A percentile compares a stretch with the other conserved stretches of the same genome.
Evolutionary conservation across 352 stramenopile species (phyloP).

Genomic region (Phytophthora fragariae): DNA sequence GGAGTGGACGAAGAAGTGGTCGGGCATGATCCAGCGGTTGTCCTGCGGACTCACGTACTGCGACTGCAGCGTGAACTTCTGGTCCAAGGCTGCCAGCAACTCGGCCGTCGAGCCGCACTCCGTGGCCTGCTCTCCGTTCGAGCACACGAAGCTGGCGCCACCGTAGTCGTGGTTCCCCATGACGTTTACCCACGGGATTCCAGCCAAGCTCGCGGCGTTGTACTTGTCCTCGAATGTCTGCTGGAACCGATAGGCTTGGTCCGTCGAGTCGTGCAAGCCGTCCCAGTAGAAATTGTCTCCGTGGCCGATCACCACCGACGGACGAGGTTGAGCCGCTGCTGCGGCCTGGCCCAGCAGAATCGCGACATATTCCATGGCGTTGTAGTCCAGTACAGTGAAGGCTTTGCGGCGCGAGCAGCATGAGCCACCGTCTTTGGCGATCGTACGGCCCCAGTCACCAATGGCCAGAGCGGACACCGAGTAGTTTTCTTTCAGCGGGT

Average conservation of each 20-base stretch:
- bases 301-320: slow-evolving; percentile 63
- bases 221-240: slow-evolving; percentile 87
- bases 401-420: slow-evolving; percentile 66
- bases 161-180: slow-evolving; percentile 90
- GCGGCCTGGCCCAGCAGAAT: slow-evolving; percentile 62
- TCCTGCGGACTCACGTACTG: slow-evolving; percentile 82
- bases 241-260: slow-evolving; percentile 75
- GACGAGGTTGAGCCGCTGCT: slow-evolving; percentile 33
- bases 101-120: slow-evolving; percentile 57
- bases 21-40: slow-evolving; percentile 83
- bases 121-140: slow-evolving; percentile 42
- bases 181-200: slow-evolving; percentile 86
- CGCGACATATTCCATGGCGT: slow-evolving; percentile 75
- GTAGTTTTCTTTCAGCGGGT: slow-evolving; percentile 50
- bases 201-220: slow-evolving; percentile 46
- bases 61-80: slow-evolving; percentile 79
- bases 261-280: slow-evolving; percentile 59
- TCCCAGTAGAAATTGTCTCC: slow-evolving; percentile 89
- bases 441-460: slow-evolving; percentile 80
- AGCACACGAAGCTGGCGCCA: slow-evolving; percentile 80
- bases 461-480: slow-evolving; percentile 69
- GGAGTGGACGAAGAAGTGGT: slow-evolving; percentile 86
- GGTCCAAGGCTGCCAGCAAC: slow-evolving; percentile 58
- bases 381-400: slow-evolving; percentile 73
- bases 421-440: slow-evolving; percentile 64